Base-by-base conservation (phyloP, 164 flowering plant species). In the Magnolia kwangsiensis region DNA sequence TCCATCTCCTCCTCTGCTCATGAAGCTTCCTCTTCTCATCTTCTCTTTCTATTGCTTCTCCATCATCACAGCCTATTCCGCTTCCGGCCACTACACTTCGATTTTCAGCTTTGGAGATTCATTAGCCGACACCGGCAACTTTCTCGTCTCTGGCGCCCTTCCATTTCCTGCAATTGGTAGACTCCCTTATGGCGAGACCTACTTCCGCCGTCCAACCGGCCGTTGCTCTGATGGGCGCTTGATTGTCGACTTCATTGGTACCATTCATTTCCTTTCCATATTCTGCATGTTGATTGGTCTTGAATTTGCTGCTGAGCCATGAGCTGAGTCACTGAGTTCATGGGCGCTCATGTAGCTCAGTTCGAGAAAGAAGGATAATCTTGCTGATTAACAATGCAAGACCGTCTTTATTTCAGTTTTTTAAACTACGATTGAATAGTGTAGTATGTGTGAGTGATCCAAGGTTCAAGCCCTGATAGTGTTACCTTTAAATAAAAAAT, bases 21-120 rank as follows among this genome's bases (percentile, higher is more conserved):
- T 37, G 45, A 37, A 37, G 45, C 45, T 37, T 37, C 45, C 45
- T 37, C 45, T 37, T 7, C 45, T 37, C 72, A 31, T 55, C 77
- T 4, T 19, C 67, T n/a, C 49, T 37, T 8, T 80, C 24, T 27
- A 55, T 67, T 49, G 9, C 51, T 61, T 76, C 21, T 51, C 51
- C 61, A 49, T 70, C 80, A 8, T 67, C 18, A 18, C 24, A 9
- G 37, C 71, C 1, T 68, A 51, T 55, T 79, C 77, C 7, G 4
- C 71, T 23, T 75, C 79, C 19, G 16, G n/a, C 3, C 72, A 27
- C n/a, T 89, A 84, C 61, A 74, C 85, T 0, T 69, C 88, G 0
- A 84, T 89, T 29, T 86, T 84, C 73, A 86, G 83, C 83, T 89
- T 89, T 16, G 91, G 91, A 4, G 90, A 88, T 77, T 89, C 92